Percentiles rank a stretch among this genome's conserved stretches.
Conservation (phyloP, 225 moss, liverwort and hornwort genomes). For the Pseudisothecium myosuroides region DNA sequence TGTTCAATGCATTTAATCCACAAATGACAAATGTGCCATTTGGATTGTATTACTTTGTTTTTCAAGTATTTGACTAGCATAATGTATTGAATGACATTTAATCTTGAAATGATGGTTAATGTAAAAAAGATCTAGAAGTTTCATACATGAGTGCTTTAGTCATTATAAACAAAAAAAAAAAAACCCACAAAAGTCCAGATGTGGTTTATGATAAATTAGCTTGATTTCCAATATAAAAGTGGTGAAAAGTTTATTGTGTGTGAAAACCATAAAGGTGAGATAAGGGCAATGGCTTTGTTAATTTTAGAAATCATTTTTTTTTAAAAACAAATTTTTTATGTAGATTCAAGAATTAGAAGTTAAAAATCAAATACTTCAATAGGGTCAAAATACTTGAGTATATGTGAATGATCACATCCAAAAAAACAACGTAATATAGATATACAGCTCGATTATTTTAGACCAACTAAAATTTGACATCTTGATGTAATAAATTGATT, state of each 20-base stretch:
- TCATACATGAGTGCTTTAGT: background rate
- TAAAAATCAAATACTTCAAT: background rate
- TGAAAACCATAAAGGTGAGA: background rate
- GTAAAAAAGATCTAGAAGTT: background rate
- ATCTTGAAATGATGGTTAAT: background rate
- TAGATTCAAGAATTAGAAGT: background rate
- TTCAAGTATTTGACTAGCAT: background rate
- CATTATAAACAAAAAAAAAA: background rate
- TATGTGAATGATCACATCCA: accelerated
- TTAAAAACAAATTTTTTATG: background rate
- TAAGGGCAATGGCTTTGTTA: background rate
- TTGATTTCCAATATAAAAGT: background rate
- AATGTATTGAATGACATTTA: background rate
- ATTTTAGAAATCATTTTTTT: too few relatives aligned
- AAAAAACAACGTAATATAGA: background rate
- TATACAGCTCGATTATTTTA: background rate
- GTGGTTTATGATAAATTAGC: background rate
- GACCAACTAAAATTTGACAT: background rate
- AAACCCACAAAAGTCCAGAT: background rate
- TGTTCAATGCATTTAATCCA: accelerated
- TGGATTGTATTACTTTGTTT: background rate
- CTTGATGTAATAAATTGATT: background rate
- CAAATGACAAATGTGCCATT: background rate
- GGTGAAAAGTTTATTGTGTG: background rate
- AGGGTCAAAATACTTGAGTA: background rate